Evolutionary conservation across 495 filamentous ascomycete genomes (phyloP).

Genomic region (Neurospora africana): DNA sequence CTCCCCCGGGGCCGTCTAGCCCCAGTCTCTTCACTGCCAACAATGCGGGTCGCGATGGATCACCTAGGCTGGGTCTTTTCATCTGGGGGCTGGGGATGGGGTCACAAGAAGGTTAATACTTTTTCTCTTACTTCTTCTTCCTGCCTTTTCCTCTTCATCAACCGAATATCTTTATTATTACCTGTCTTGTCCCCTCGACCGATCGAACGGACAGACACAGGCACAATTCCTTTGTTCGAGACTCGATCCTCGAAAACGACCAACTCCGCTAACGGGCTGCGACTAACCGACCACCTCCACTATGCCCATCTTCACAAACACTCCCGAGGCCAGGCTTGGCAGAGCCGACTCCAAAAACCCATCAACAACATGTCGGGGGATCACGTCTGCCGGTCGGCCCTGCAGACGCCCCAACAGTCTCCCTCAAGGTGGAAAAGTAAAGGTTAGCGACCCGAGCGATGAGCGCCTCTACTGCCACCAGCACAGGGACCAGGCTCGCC

Average conservation of each 20-base stretch:
- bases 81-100: not conserved
- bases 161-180: not conserved
- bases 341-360: slow-evolving; percentile 79
- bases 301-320: slow-evolving; percentile 73
- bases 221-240: not conserved
- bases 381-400: slow-evolving; percentile 64
- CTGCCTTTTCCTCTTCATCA: not conserved
- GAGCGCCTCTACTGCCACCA: slow-evolving; percentile 72
- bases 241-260: not conserved
- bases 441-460: slow-evolving; percentile 37
- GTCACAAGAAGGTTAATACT: not conserved
- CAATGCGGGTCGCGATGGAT: not conserved
- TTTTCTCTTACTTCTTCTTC: not conserved
- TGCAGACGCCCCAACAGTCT: slow-evolving; percentile 59
- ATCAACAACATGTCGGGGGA: slow-evolving; percentile 73
- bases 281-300: slow-evolving; percentile 3
- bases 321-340: slow-evolving; percentile 68
- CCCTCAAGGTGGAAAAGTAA: slow-evolving; percentile 28
- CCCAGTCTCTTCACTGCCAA: not conserved
- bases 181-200: not conserved
- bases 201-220: not conserved
- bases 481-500: slow-evolving; percentile 74
- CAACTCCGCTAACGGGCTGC: not conserved
- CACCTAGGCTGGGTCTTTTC: not conserved
- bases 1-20: too few species aligned